Evolutionary conservation across 2,329 filamentous ascomycete genomes (phyloP), one percentile per base, ranked within the genome.

Genomic region (Dothistroma septosporum): DNA sequence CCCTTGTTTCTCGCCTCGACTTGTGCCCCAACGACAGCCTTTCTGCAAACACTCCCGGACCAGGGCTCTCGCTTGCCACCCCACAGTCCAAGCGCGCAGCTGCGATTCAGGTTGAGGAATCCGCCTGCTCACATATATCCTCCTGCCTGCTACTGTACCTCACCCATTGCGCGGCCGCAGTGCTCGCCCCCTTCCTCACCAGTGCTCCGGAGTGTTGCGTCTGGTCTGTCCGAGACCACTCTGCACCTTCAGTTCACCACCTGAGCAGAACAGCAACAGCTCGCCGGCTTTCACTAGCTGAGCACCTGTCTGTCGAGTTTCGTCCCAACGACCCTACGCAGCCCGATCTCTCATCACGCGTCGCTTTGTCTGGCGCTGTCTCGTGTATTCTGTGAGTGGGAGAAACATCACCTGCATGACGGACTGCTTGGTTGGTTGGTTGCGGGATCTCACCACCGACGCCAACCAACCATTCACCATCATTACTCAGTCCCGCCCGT

Each of bases 231-330:
- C 48, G 22, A 53, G 57, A 31, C 57, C 49, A 52, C 55, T 58
- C 55, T 53, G 57, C 57, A 58, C 57, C 57, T 61, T 55, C 53
- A 50, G 22, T 11, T 24, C 44, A 37, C 55, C 47, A 28, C 47
- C n/a, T 46, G 35, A 12, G n/a, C 46, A 11, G 22, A 11, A 31
- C 22, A 24, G 31, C n/a, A 32, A 33, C 53, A 52, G 59, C 56
- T 44, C 52, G 61, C 63, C 69, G 68, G 70, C 70, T 69, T 72
- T 72, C 46, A 74, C 70, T 77, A 76, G 76, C 74, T 76, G 74
- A 69, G 69, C 66, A 48, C 58, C 58, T 56, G 61, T 60, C 64
- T 60, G 62, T 68, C 66, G 65, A 62, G 61, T 61, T 62, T 50
- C 58, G 28, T 48, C 53, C 54, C 46, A 35, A 48, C 62, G 31